Conservation (phyloP, 164 flowering plant species). For the Piper betle region DNA sequence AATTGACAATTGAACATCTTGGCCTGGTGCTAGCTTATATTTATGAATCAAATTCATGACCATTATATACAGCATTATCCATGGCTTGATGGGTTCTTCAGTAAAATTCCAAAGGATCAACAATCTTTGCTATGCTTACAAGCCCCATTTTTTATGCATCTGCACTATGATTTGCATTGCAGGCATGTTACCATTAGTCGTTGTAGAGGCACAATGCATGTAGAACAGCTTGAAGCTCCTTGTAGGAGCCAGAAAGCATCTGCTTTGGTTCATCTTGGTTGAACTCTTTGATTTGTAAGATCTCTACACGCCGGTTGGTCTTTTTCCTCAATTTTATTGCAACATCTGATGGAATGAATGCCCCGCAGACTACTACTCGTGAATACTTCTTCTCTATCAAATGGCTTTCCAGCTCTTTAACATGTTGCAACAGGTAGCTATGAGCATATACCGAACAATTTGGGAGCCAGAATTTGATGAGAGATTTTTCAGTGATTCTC, state of each 20-base stretch:
- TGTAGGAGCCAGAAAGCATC: not conserved
- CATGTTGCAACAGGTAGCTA: no score
- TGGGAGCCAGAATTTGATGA: not conserved
- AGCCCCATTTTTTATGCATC: no score
- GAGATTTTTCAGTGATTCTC: conserved; percentile 3
- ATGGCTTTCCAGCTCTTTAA: conserved; percentile 57
- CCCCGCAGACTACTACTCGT: conserved; percentile 50
- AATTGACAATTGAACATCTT: not conserved
- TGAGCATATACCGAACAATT: not conserved
- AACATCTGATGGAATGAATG: conserved; percentile 47
- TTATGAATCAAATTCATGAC: no score
- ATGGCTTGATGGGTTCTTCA: no score
- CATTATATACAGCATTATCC: no score
- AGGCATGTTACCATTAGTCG: no score
- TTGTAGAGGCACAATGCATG: no score
- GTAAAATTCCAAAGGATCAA: no score
- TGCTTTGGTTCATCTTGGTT: not conserved
- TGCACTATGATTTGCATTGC: no score
- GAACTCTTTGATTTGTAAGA: conserved; percentile 47
- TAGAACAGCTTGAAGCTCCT: no score
- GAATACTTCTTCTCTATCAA: conserved; percentile 48
- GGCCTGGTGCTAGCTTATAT: no score
- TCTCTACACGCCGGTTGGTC: conserved; percentile 71
- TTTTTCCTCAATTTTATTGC: conserved; percentile 67
- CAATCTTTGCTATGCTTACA: no score